Conservation (phyloP, 1,139 yeast species). For the Lodderomyces pseudojiufengensis region DNA sequence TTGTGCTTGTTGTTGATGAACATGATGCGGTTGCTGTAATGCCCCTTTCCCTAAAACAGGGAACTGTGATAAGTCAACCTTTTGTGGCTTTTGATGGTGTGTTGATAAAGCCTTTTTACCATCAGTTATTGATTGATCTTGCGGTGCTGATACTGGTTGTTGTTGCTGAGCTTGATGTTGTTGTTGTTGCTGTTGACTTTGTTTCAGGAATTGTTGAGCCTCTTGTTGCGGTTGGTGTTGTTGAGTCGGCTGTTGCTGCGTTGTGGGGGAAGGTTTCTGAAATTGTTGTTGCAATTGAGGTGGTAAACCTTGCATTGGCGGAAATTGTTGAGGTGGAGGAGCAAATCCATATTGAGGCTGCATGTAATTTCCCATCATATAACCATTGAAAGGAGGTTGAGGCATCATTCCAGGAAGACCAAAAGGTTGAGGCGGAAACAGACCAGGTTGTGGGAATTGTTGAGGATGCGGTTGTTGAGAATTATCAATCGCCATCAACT, state of each 20-base stretch:
- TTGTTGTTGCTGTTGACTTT: constrained; percentile 3
- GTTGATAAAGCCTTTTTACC: constrained; percentile 2
- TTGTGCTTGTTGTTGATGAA: constrained; percentile 13
- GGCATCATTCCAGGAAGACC: constrained; percentile 41
- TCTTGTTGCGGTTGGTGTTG: constrained; percentile 15
- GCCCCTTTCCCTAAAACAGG: constrained; percentile 49
- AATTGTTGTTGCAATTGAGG: constrained; percentile 12
- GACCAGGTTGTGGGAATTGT: constrained; percentile 17
- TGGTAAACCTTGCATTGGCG: constrained; percentile 15
- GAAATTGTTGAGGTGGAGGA: constrained; percentile 25
- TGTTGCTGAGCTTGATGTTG: constrained; percentile 16
- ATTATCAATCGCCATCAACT: constrained; percentile 50
- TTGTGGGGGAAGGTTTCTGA: constrained; percentile 5
- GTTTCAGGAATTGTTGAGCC: constrained; percentile 16
- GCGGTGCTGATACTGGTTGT: constrained; percentile 1
- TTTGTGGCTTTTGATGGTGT: constrained; percentile 14
- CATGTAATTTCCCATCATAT: constrained; percentile 39
- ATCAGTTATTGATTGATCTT: constrained; percentile 5
- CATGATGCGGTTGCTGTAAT: constrained; percentile 13
- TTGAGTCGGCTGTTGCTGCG: constrained; percentile 9
- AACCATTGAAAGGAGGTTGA: constrained; percentile 35
- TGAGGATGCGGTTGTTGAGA: constrained; percentile 20
- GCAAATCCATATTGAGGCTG: constrained; percentile 41
- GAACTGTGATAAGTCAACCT: constrained; percentile 45
- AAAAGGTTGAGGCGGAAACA: constrained; percentile 25